A percentile compares a stretch with the other conserved stretches of the same genome.
phyloP scores from a whole-genome alignment of 2,329 filamentous ascomycete genomes.

The Alternaria sp. region DNA sequence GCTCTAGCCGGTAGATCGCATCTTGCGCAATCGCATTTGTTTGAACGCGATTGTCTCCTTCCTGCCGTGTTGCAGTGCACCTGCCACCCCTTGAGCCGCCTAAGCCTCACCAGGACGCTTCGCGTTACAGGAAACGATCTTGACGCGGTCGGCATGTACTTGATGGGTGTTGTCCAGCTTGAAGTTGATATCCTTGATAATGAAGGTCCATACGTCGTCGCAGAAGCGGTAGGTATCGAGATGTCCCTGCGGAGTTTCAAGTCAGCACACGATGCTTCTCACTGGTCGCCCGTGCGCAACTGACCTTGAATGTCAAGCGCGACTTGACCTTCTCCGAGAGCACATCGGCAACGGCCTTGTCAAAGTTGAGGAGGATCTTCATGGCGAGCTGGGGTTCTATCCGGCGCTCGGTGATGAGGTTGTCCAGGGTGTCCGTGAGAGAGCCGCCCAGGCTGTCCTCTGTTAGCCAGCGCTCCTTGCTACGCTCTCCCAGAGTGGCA shows the following conservation, averaged over 20 bases:
- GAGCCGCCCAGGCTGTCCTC: conserved; percentile 81
- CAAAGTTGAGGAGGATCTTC: conserved; percentile 96
- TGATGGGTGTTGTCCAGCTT: conserved; percentile 86
- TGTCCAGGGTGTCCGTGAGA: conserved; percentile 95
- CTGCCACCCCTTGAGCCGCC: conserved; percentile 9
- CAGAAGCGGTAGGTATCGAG: conserved; percentile 99
- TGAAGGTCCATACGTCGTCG: conserved; percentile 99
- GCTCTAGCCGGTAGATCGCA: neutral
- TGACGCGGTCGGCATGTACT: conserved; percentile 87
- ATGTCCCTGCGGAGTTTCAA: conserved; percentile 70
- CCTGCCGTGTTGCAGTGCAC: neutral
- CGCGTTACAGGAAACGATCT: conserved; percentile 97
- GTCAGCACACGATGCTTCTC: conserved; percentile 21
- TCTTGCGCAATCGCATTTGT: neutral
- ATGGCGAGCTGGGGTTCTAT: conserved; percentile 98
- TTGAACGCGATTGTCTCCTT: neutral
- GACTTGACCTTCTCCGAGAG: conserved; percentile 92
- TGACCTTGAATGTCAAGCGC: conserved; percentile 91
- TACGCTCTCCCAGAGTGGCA: conserved; percentile 10
- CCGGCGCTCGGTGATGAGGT: conserved; percentile 89
- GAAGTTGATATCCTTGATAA: conserved; percentile 98
- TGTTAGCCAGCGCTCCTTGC: conserved; percentile 32
- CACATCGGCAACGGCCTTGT: conserved; percentile 89
- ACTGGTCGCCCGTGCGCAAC: conserved; percentile 15
- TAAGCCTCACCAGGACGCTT: conserved; percentile 72